Base-by-base conservation (phyloP, 495 filamentous ascomycete species). In the Aspergillus baeticus region DNA sequence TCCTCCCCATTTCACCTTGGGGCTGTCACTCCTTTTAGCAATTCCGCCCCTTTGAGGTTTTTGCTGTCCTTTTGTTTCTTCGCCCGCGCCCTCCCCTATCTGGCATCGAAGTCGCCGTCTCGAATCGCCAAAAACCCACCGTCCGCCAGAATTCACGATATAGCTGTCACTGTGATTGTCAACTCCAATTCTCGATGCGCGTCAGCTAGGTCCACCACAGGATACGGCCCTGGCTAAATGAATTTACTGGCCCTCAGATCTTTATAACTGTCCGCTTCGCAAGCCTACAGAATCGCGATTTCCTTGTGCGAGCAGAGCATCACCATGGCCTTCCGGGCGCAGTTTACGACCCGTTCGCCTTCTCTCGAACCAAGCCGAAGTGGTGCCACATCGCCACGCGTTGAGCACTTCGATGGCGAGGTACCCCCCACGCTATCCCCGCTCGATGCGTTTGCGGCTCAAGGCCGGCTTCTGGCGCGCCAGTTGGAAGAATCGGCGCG, bases 381-480 rank as follows among this genome's bases (percentile, higher is more conserved):
- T 35, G 72, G 82, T 10, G 71, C 87, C 6, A 77, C 78, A 49
- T 91, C 88, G 3, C 87, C 89, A 38, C 84, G 88, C 49, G 75
- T 92, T 57, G 69, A 74, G 56, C 89, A 93, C 66, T 78, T 87
- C 50, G 87, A 88, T 46, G 94, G 93, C 45, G 94, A 96, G 62
- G 80, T 91, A 10, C 93, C 94, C 31, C 94, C 94, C 14, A 87
- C 92, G 29, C 82, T 97, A 45, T 98, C 94, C 2, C 94, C 94
- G 14, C 83, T 98, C 43, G 94, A 98, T 78, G 93, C 94, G 36
- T 90, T 98, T 59, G 91, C 91, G 15, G 81, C 90, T 55, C 92
- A 96, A 60, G 92, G 91, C 54, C 87, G 92, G 46, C 68, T 93
- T 59, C 81, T 98, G 42, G 89, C 90, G n/a, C 88, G 84, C 70